A percentile compares a stretch with the other conserved stretches of the same genome.
Evolutionary conservation across 441 rosid species (phyloP).

Genomic region (Gossypium davidsonii): DNA sequence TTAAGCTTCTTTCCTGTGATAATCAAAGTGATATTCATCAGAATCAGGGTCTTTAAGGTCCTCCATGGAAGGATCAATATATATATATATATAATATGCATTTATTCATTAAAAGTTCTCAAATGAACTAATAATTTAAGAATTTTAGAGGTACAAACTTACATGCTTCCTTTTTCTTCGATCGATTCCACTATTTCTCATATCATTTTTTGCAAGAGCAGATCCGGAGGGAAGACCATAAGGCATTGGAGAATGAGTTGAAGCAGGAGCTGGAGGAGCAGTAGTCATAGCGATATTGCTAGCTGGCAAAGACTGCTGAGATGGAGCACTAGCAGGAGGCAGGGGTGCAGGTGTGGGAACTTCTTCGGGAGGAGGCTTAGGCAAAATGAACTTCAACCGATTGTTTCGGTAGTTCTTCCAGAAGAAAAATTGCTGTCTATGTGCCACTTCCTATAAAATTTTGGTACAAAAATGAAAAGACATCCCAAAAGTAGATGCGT

Average conservation of each 20-base stretch:
- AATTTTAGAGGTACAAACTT: background rate
- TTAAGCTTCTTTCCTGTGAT: constrained; percentile 44
- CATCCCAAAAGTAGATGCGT: constrained; percentile 2
- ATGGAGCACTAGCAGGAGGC: constrained; percentile 35
- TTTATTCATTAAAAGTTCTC: background rate
- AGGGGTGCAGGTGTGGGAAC: constrained; percentile 29
- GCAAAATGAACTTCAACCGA: constrained; percentile 79
- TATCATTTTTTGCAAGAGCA: constrained; percentile 50
- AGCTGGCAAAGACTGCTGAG: constrained; percentile 42
- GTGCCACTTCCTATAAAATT: constrained; percentile 63
- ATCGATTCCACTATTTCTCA: constrained; percentile 59
- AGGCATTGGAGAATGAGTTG: constrained; percentile 75
- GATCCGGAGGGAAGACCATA: constrained; percentile 56
- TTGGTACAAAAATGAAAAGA: constrained; percentile 12
- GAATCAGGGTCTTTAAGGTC: background rate
- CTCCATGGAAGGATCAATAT: background rate
- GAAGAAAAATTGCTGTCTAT: constrained; percentile 88
- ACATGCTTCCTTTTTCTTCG: constrained; percentile 82
- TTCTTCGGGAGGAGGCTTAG: constrained; percentile 87
- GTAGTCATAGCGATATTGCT: constrained; percentile 34
- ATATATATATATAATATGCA: background rate
- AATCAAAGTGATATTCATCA: constrained; percentile 16
- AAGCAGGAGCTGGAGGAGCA: constrained; percentile 51
- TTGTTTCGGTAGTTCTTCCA: constrained; percentile 98
- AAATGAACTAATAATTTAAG: background rate